These are phyloP conservation scores for Chlorociboria aeruginascens DNA, from an alignment of 495 filamentous ascomycete genomes.

Conservation along the genomic window DNA sequence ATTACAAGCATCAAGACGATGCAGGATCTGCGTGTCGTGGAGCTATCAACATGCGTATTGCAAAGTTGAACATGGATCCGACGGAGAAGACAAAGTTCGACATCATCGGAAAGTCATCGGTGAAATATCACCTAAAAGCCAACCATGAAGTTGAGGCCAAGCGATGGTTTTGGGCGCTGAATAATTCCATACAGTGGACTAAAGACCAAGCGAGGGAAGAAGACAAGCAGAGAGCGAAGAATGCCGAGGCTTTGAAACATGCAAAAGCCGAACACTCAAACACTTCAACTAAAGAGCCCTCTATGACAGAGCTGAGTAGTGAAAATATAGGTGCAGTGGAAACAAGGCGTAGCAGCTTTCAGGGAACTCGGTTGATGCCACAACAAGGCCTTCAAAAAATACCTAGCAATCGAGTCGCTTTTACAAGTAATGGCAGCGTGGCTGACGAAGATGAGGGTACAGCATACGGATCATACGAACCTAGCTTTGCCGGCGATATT, in stretches of 20 bases:
- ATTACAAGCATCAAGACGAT: slow-evolving; percentile 99
- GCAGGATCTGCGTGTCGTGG: slow-evolving; percentile 86
- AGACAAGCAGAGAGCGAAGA: slow-evolving; percentile 57
- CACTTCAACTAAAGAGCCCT: slow-evolving; percentile 22
- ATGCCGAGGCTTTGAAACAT: slow-evolving; percentile 64
- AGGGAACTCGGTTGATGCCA: slow-evolving; percentile 14
- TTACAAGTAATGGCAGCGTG: slow-evolving; percentile 26
- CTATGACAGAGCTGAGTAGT: slow-evolving; percentile 32
- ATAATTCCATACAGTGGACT: slow-evolving; percentile 96
- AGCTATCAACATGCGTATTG: slow-evolving; percentile 97
- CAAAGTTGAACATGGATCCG: slow-evolving; percentile 85
- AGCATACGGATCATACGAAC: slow-evolving; percentile 44
- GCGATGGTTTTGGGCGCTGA: slow-evolving; percentile 94
- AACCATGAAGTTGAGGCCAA: slow-evolving; percentile 93
- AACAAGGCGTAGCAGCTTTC: slow-evolving; percentile 30
- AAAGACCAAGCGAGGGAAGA: slow-evolving; percentile 94
- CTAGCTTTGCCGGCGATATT: slow-evolving; percentile 37
- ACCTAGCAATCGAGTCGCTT: slow-evolving; percentile 29
- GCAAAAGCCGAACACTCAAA: slow-evolving; percentile 54
- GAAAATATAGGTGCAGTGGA: slow-evolving; percentile 39
- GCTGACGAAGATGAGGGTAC: slow-evolving; percentile 46
- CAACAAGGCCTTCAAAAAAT: slow-evolving; percentile 3
- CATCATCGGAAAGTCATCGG: slow-evolving; percentile 94
- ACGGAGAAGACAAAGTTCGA: slow-evolving; percentile 96
- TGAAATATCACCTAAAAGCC: slow-evolving; percentile 94